A percentile compares a stretch with the other conserved stretches of the same genome.
These are phyloP conservation scores for Drosera capensis DNA, from an alignment of 148 eudicot species.

Conservation along the genomic window DNA sequence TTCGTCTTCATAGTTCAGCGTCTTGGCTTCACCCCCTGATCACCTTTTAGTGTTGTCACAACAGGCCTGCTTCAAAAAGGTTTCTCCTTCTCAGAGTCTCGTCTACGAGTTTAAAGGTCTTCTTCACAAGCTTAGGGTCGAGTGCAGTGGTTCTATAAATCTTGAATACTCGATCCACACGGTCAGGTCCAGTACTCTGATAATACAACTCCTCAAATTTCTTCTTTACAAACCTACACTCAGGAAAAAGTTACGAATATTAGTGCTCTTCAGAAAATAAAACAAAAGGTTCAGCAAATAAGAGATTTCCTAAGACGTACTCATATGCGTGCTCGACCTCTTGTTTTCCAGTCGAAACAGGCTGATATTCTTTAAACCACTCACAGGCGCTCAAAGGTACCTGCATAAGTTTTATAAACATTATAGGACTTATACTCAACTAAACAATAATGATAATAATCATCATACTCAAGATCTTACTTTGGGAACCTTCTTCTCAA, in stretches of 20 bases:
- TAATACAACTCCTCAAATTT: conserved; percentile 93
- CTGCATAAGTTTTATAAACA: conserved; percentile 16
- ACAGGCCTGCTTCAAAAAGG: conserved; percentile 82
- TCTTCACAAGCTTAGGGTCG: conserved; percentile 90
- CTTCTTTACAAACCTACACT: conserved; percentile 75
- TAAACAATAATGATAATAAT: not conserved
- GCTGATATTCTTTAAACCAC: conserved; percentile 96
- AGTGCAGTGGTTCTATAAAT: conserved; percentile 92
- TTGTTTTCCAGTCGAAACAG: conserved; percentile 76
- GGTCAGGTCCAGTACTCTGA: conserved; percentile 78
- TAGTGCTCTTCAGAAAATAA: too few relatives aligned
- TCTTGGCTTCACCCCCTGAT: too few relatives aligned
- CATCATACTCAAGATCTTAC: conserved; percentile 25
- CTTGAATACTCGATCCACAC: conserved; percentile 84
- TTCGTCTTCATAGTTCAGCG: too few relatives aligned
- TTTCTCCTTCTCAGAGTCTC: conserved; percentile 95
- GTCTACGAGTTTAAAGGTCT: conserved; percentile 89
- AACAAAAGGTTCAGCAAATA: not conserved
- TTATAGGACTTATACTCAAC: not conserved
- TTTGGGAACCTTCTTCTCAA: conserved; percentile 82
- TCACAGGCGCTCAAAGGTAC: conserved; percentile 70
- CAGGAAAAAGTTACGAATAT: too few relatives aligned
- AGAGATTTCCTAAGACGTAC: conserved; percentile 31
- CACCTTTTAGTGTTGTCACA: too few relatives aligned
- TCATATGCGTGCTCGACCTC: conserved; percentile 94